Base-by-base conservation (phyloP, 176 grass and related monocot genomes). In the Juncus effusus region DNA sequence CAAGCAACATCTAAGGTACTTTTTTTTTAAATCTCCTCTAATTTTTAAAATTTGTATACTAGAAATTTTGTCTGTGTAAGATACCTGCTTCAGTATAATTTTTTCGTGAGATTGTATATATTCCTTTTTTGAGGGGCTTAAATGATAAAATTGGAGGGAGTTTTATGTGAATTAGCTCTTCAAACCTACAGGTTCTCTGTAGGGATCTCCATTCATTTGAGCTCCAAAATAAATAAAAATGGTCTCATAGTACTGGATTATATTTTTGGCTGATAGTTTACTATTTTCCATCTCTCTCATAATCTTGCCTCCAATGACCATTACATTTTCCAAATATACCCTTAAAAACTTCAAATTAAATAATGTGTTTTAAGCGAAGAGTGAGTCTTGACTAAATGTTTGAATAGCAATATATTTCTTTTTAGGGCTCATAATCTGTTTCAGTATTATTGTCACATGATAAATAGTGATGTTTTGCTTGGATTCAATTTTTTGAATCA, bases 151-250 rank as follows among this genome's bases (percentile, higher is more conserved):
- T 47, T 64, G 84, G 85, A 84, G 84, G 81, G 86, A 93, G 89
- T 71, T 87, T 36, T 85, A 58, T 42, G 10, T 82, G 19, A 47
- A 47, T 47, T 6, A 82, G 84, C 89, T 88, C 86, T 52, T 78
- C 78, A 73, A 81, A 87, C 78, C 84, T 9, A 85, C 84, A 92
- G 88, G 88, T 92, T 92, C 84, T 87, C 89, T 92, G 89, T 13
- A 74, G 89, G 44, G 84, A 82, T 92, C 75, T 85, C 80, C 66
- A 70, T 68, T 60, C 40, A 9, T 82, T 87, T 73, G 74, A 74
- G 66, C 84, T 66, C 84, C 56, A 92, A 55, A 91, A 36, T 42
- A 50, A 87, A 75, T 37, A 59, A 37, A 35, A 35, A 56, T 64
- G 81, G 84, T 85, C 59, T 87, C 84, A 92, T 87, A 93, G 89